Base-by-base conservation (phyloP, 2,329 filamentous ascomycete genomes). In the Alternaria brassicicola region DNA sequence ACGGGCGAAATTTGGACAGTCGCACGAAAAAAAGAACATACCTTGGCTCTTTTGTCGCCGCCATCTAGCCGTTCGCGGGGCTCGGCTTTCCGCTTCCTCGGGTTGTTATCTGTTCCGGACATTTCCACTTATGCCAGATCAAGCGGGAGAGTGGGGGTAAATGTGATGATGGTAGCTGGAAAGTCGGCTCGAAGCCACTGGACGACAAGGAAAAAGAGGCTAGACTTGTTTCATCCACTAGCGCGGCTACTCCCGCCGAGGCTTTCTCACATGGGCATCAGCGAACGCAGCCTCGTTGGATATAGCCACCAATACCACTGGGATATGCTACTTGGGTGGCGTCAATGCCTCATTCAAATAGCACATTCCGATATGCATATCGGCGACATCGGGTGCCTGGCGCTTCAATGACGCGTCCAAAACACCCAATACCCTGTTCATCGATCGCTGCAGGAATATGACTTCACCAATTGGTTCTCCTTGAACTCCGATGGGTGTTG, bases 71-170 rank as follows among this genome's bases (percentile, higher is more conserved):
- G 64, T 41, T 67, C 62, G 13, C 71, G 71, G 26, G 64, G 46
- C 42, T 67, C 72, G 19, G 76, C 76, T 59, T 79, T 80, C 39
- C 79, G 69, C 60, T 81, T 81, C 31, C 49, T 72, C 47, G 66
- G 54, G 4, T 51, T 47, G 39, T 61, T 6, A 26, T 67, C 63
- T 67, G 72, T 74, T 30, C 26, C 43, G n/a, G 25, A 12, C 43
- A 47, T 55, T 9, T 19, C 46, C 23, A 23, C 31, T n/a, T 28
- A 35, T 15, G 15, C 31, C 25, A 15, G 25, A 21, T 46, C 15
- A 23, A 48, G 30, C 36, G 50, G 41, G 42, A 21, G 49, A 26
- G 41, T 60, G 50, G 33, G 26, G 30, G 53, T 41, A 50, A 50
- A 31, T 61, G 42, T 25, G 41, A 49, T 56, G 57, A 49, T 33